phyloP scores from a whole-genome alignment of 2,329 filamentous ascomycete genomes.

The Aspergillus sp. region DNA sequence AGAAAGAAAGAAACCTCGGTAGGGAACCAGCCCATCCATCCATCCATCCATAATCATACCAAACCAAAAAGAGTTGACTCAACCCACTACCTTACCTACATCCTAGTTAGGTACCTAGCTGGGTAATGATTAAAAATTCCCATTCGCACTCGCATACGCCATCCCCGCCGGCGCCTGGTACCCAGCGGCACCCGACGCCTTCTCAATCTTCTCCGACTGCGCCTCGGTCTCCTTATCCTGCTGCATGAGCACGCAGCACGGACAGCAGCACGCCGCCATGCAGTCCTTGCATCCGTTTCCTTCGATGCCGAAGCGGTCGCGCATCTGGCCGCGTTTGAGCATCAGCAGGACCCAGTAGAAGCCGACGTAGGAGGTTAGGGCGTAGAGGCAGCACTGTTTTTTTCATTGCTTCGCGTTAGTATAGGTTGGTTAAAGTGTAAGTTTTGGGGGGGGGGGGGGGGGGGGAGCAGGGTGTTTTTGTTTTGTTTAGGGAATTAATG shows the following conservation, averaged over 20 bases:
- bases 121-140: background rate
- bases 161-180: conserved; percentile 28
- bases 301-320: conserved; percentile 54
- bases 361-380: conserved; percentile 28
- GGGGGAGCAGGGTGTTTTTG: background rate
- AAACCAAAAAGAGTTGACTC: background rate
- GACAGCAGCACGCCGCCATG: conserved; percentile 55
- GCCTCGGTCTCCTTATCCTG: conserved; percentile 54
- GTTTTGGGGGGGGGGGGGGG: background rate
- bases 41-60: background rate
- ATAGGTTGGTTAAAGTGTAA: background rate
- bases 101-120: too few species aligned
- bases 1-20: background rate
- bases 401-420: background rate
- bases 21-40: background rate
- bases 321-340: conserved; percentile 56
- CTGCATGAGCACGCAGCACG: conserved; percentile 59
- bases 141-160: conserved; percentile 13
- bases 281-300: conserved; percentile 53
- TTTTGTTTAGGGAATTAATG: background rate
- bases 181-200: conserved; percentile 11
- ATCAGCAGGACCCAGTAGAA: conserved; percentile 46
- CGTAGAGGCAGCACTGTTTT: conserved; percentile 38
- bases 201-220: conserved; percentile 12
- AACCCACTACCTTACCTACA: background rate